These are phyloP conservation scores for Prinsepia uniflora DNA, from an alignment of 306 rosid genomes.

Conservation along the genomic window DNA sequence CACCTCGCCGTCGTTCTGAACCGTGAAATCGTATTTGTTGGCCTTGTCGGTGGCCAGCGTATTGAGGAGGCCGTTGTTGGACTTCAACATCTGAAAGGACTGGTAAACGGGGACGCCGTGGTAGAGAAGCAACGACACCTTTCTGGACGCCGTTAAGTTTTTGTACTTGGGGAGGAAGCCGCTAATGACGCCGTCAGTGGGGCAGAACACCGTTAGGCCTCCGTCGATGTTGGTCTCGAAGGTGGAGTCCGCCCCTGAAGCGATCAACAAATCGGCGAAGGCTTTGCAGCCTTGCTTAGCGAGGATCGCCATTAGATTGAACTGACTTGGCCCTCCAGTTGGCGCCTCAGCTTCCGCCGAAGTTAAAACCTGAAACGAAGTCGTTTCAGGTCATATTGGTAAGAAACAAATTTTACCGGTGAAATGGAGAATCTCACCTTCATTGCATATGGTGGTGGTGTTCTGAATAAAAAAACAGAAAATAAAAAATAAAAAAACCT, in stretches of 20 bases:
- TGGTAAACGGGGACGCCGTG: constrained; percentile 80
- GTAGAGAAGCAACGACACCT: constrained; percentile 52
- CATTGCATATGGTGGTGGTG: too few relatives aligned
- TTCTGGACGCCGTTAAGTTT: constrained; percentile 58
- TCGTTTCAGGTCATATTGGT: background rate
- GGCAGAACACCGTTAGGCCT: constrained; percentile 88
- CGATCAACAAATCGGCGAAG: constrained; percentile 53
- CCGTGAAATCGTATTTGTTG: constrained; percentile 73
- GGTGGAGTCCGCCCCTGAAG: constrained; percentile 53
- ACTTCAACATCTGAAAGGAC: constrained; percentile 66
- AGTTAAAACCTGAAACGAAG: constrained; percentile 36
- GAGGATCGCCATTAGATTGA: constrained; percentile 57
- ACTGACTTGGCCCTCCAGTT: constrained; percentile 51
- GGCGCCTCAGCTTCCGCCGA: constrained; percentile 98
- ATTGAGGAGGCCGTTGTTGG: constrained; percentile 70
- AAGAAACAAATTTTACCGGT: too few relatives aligned
- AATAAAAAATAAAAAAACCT: too few relatives aligned
- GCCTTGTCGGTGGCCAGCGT: constrained; percentile 78
- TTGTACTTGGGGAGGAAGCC: constrained; percentile 64
- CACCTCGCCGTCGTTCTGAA: constrained; percentile 77
- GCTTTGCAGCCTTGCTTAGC: constrained; percentile 86
- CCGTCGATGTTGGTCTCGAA: constrained; percentile 60
- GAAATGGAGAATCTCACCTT: too few relatives aligned
- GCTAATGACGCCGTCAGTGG: constrained; percentile 48
- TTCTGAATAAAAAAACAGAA: too few relatives aligned